Base-by-base conservation (phyloP, 2,329 filamentous ascomycete species). In the Ascochyta koolunga region DNA sequence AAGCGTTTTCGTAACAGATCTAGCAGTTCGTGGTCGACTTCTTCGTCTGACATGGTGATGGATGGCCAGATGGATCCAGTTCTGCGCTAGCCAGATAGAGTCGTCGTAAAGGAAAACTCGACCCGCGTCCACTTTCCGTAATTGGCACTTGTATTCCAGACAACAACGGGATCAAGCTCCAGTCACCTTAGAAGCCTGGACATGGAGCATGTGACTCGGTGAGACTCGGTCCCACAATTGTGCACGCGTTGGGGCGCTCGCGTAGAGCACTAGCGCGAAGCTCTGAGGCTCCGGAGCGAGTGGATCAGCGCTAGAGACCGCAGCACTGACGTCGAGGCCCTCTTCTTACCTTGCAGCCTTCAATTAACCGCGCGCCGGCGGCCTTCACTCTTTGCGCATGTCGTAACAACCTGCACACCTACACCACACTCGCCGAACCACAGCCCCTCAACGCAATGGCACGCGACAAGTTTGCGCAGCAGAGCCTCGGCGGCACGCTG, bases 1-100 rank as follows among this genome's bases (percentile, higher is more conserved):
- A 96, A 82, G 59, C 92, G 90, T 73, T 95, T 86, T 47, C 92
- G 88, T 13, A 98, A 84, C 18, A 97, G 87, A 63, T 88, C 91
- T 18, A 97, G 82, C 39, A 98, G 86, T 76, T 97, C 93, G 35
- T 85, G 88, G 70, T 97, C 93, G 41, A 89, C 88, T 75, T 96
- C 93, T 75, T 96, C 91, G 79, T 97, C 92, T 40, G 91, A 96
- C 90, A 96, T 96, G 65, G 42, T 78, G 58, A 8, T 21, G 37
- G n/a, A 2, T 24, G 31, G n/a, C 13, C 19, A 4, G 15, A 36
- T 32, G 31, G 11, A 16, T 33, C 7, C n/a, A 7, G 7, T n/a
- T 37, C 6, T 18, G 32, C 50, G 15, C 18, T 36, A 37, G 25
- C 21, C 32, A 27, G 27, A 35, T 19, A 13, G 6, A 21, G 29